Evolutionary conservation across 805 yeast genomes (phyloP).

Genomic region (Yarrowia bubula): DNA sequence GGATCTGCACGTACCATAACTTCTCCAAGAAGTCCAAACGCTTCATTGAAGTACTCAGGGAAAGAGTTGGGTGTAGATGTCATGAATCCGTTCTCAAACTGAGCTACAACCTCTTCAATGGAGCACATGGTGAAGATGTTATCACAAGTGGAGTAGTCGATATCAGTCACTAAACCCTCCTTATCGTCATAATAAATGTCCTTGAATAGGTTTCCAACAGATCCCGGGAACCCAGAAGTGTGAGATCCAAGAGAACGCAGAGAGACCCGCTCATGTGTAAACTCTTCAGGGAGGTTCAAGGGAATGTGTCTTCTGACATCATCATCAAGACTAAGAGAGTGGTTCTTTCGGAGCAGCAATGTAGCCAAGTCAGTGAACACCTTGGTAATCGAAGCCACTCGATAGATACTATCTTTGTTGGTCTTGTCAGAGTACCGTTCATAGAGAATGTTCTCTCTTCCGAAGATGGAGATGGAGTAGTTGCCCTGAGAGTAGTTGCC

Average conservation of each 20-base stretch:
- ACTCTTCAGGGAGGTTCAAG: neutral
- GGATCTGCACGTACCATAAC: neutral
- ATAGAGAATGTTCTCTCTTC: neutral
- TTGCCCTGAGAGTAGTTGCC: neutral
- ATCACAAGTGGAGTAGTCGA: neutral
- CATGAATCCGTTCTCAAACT: neutral
- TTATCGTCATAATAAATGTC: neutral
- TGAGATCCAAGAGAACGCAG: conserved; percentile 4
- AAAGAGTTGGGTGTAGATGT: conserved; percentile 5
- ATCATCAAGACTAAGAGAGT: neutral
- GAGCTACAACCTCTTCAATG: neutral
- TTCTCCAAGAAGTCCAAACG: neutral
- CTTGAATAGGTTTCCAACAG: neutral
- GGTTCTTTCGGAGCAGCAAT: neutral
- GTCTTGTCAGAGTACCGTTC: conserved; percentile 5
- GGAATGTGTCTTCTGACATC: neutral
- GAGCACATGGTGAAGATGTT: neutral
- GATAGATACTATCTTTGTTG: neutral
- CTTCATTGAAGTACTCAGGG: conserved; percentile 21
- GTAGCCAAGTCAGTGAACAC: conserved; percentile 8
- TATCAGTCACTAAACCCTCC: neutral
- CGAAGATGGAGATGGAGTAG: conserved; percentile 12
- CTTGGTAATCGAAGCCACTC: conserved; percentile 9
- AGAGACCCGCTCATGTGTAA: neutral
- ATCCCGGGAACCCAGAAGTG: conserved; percentile 17